These are phyloP conservation scores for Paragyromitra xinjiangensis DNA, from an alignment of 495 filamentous ascomycete species.

Conservation along the genomic window DNA sequence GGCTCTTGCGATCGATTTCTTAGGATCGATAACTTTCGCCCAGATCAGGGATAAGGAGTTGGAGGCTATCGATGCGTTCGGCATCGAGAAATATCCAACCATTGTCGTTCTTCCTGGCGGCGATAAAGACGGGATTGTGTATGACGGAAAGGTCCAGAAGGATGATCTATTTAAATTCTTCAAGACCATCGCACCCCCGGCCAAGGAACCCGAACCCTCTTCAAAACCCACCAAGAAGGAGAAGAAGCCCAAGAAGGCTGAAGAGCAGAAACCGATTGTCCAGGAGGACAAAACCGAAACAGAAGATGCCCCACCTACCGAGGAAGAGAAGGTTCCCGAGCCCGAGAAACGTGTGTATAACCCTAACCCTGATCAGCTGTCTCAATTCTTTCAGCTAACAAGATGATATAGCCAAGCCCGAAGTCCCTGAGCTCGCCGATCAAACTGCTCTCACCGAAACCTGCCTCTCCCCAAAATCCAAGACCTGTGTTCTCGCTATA, in stretches of 20 bases:
- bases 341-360: conserved; percentile 46
- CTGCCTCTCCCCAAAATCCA: conserved; percentile 79
- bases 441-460: conserved; percentile 61
- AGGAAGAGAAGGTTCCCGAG: conserved; percentile 21
- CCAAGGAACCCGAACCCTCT: conserved; percentile 35
- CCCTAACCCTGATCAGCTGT: conserved; percentile 55
- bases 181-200: conserved; percentile 75
- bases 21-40: conserved; percentile 80
- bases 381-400: not conserved
- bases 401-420: conserved; percentile 35
- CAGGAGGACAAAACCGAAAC: conserved; percentile 25
- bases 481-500: conserved; percentile 86
- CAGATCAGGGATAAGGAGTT: conserved; percentile 87
- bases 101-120: conserved; percentile 82
- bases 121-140: conserved; percentile 72
- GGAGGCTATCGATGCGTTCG: conserved; percentile 75
- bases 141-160: conserved; percentile 88
- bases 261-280: conserved; percentile 43
- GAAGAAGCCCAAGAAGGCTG: conserved; percentile 62
- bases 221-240: conserved; percentile 68
- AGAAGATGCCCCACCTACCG: conserved; percentile 7
- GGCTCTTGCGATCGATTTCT: conserved; percentile 88
- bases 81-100: conserved; percentile 78
- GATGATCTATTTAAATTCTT: conserved; percentile 82
- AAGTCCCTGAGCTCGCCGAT: conserved; percentile 55